Conservation (phyloP, 2,329 filamentous ascomycete genomes). For the Fusarium nisikadoi region DNA sequence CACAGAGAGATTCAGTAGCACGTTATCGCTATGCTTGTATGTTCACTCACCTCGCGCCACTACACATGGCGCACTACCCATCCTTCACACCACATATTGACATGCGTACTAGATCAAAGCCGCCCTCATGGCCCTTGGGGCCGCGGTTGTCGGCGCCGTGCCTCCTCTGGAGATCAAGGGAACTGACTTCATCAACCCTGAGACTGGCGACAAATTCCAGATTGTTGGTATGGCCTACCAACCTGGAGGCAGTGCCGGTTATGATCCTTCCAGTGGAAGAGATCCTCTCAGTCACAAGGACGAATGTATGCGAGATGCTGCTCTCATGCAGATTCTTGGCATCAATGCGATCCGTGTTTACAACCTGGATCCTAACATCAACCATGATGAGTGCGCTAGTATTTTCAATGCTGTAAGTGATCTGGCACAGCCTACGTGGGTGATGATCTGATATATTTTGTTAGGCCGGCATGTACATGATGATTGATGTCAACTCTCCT, state of each 20-base stretch:
- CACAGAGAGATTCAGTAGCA: slow-evolving; percentile 6
- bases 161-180: slow-evolving; percentile 66
- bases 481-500: slow-evolving; percentile 75
- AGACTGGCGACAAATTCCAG: slow-evolving; percentile 70
- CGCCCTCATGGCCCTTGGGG: slow-evolving; percentile 63
- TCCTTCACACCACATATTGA: slow-evolving; percentile 18
- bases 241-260: slow-evolving; percentile 72
- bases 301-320: slow-evolving; percentile 71
- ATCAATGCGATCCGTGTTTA: slow-evolving; percentile 77
- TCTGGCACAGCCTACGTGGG: not conserved
- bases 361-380: slow-evolving; percentile 72
- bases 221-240: slow-evolving; percentile 76
- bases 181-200: slow-evolving; percentile 68
- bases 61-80: not conserved
- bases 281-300: slow-evolving; percentile 70
- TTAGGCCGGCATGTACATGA: slow-evolving; percentile 73
- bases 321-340: slow-evolving; percentile 71
- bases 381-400: slow-evolving; percentile 74
- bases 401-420: slow-evolving; percentile 70
- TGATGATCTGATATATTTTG: not conserved
- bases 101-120: slow-evolving; percentile 49
- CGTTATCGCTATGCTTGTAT: slow-evolving; percentile 43
- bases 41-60: slow-evolving; percentile 10
- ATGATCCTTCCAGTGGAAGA: slow-evolving; percentile 62
- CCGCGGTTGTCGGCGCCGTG: slow-evolving; percentile 65